phyloP scores from a whole-genome alignment of 768 basidiomycete genomes.

The Lentinula edodes region DNA sequence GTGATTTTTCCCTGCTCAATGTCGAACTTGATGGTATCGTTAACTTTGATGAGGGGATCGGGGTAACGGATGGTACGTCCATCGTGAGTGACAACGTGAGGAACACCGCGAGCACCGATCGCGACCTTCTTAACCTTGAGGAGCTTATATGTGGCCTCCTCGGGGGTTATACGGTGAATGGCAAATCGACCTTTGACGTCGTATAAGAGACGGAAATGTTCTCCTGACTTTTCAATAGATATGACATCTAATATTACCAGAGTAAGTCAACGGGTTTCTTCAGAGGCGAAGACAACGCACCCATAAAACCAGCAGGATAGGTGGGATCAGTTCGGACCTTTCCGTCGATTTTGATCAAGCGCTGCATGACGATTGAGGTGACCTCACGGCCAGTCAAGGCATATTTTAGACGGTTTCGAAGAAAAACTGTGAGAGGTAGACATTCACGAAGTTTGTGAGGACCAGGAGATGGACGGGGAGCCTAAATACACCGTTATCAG shows the following conservation, averaged over 20 bases:
- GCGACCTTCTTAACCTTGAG: constrained; percentile 90
- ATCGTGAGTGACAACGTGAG: constrained; percentile 97
- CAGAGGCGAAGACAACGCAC: constrained; percentile 37
- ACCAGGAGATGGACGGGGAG: constrained; percentile 95
- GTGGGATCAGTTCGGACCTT: constrained; percentile 98
- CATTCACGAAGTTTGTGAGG: constrained; percentile 99
- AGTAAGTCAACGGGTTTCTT: not conserved
- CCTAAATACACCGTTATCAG: constrained; percentile 38
- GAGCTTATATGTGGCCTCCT: constrained; percentile 97
- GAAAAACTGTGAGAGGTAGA: constrained; percentile 94
- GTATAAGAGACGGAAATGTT: constrained; percentile 99
- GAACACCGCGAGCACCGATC: constrained; percentile 89
- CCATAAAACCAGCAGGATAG: constrained; percentile 97
- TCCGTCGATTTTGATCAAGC: constrained; percentile 95
- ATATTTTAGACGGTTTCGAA: constrained; percentile 99
- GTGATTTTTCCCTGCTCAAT: constrained; percentile 90
- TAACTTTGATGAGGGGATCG: constrained; percentile 90
- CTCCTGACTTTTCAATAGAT: constrained; percentile 95
- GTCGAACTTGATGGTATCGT: constrained; percentile 98
- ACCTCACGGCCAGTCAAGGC: constrained; percentile 97
- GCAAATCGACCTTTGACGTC: constrained; percentile 99
- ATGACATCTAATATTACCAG: constrained; percentile 67
- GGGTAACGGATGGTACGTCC: constrained; percentile 99
- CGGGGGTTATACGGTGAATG: constrained; percentile 97
- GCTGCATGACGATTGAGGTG: constrained; percentile 89